These are phyloP conservation scores for Logfia minima DNA, from an alignment of 129 eudicot species.

Conservation along the genomic window DNA sequence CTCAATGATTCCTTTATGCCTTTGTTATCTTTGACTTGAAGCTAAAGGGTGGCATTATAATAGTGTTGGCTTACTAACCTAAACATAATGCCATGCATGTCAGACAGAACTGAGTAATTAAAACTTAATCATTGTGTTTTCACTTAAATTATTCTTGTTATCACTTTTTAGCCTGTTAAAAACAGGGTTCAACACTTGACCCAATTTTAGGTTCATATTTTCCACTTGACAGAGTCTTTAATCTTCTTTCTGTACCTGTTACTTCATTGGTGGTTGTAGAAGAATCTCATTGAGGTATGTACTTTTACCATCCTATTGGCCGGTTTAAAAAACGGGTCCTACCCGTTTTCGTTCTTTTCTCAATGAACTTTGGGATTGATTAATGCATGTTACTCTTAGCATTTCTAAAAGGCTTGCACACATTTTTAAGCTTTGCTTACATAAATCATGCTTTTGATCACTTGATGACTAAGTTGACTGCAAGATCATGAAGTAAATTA, in stretches of 20 bases:
- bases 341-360: not conserved
- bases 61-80: conserved; percentile 23
- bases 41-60: conserved; percentile 45
- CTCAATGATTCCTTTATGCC: conserved; percentile 34
- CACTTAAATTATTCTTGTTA: conserved; percentile 19
- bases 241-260: conserved; percentile 16
- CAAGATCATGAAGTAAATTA: not conserved
- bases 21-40: conserved; percentile 49
- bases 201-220: conserved; percentile 13
- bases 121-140: conserved; percentile 38
- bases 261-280: conserved; percentile 19
- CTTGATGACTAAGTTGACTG: conserved; percentile 21
- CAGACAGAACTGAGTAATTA: conserved; percentile 33
- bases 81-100: conserved; percentile 44
- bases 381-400: conserved; percentile 32
- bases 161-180: conserved; percentile 12
- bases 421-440: conserved; percentile 25
- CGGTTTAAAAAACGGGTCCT: conserved; percentile 14
- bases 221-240: conserved; percentile 7
- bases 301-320: conserved; percentile 7
- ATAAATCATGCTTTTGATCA: conserved; percentile 15
- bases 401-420: conserved; percentile 18
- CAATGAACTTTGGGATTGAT: conserved; percentile 30
- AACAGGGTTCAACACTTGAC: conserved; percentile 15
- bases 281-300: conserved; percentile 26